Conservation (phyloP, 306 rosid genomes). For the Vigna hirtella region DNA sequence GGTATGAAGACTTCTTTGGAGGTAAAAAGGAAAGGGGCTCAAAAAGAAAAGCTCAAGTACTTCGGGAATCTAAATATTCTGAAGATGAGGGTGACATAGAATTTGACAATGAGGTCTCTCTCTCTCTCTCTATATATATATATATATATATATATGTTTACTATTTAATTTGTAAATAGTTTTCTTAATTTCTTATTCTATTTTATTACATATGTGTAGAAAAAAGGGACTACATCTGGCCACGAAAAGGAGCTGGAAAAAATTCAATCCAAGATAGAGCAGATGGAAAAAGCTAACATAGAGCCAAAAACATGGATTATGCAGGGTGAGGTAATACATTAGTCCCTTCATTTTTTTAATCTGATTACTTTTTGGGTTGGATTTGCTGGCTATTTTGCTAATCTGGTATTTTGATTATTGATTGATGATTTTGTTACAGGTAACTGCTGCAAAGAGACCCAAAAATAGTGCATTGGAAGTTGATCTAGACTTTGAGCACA, state of each 20-base stretch:
- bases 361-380: constrained; percentile 14
- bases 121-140: not conserved
- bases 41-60: constrained; percentile 50
- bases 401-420: constrained; percentile 31
- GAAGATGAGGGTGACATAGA: constrained; percentile 55
- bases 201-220: constrained; percentile 41
- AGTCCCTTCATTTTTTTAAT: not conserved
- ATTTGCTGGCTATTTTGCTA: constrained; percentile 13
- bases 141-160: not conserved
- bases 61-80: constrained; percentile 52
- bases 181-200: constrained; percentile 19
- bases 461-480: constrained; percentile 85
- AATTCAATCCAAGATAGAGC: constrained; percentile 68
- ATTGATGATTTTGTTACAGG: constrained; percentile 54
- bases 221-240: constrained; percentile 63
- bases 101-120: constrained; percentile 46
- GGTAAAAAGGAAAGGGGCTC: constrained; percentile 53
- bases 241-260: constrained; percentile 70
- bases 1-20: constrained; percentile 81
- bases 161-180: not conserved
- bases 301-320: constrained; percentile 88
- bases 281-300: constrained; percentile 80
- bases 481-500: constrained; percentile 92
- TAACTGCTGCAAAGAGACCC: constrained; percentile 89
- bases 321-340: constrained; percentile 85